Evolutionary conservation across 352 stramenopile genomes (phyloP).

Genomic region (Phytopythium kandeliae): DNA sequence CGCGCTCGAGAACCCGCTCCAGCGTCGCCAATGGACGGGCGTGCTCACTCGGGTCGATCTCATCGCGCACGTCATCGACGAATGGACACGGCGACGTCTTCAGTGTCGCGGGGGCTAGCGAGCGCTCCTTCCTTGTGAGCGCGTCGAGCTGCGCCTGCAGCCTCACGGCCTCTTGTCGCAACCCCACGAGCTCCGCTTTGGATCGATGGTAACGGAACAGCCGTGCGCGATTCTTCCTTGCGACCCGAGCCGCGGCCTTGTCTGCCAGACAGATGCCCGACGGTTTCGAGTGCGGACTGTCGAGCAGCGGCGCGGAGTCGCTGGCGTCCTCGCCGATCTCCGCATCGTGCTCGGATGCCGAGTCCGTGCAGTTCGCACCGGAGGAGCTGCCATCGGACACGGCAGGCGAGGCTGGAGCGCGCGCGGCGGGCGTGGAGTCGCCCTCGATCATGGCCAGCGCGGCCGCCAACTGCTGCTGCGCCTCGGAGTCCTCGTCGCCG

Average conservation of each 20-base stretch:
- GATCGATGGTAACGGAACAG: constrained; percentile 2
- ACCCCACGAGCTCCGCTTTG: neutral
- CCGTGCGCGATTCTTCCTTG: constrained; percentile 5
- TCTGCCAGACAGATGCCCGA: neutral
- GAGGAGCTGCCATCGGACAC: neutral
- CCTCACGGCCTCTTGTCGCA: neutral
- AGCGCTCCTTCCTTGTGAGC: neutral
- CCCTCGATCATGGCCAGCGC: constrained; percentile 3
- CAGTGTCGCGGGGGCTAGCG: neutral
- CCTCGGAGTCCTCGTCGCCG: neutral
- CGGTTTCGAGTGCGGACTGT: no score
- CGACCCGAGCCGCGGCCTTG: neutral
- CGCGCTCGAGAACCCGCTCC: neutral
- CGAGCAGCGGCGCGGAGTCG: no score
- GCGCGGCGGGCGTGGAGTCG: no score
- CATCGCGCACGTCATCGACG: neutral
- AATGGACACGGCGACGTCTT: neutral
- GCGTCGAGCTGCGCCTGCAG: neutral
- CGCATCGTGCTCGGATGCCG: neutral
- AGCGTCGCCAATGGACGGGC: neutral
- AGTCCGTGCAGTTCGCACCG: neutral
- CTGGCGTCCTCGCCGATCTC: no score
- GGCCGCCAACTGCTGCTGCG: neutral
- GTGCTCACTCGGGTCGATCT: neutral
- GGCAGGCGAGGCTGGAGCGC: neutral